Conservation (phyloP, 1,284 basidiomycete genomes). For the Cerioporus squamosus region DNA sequence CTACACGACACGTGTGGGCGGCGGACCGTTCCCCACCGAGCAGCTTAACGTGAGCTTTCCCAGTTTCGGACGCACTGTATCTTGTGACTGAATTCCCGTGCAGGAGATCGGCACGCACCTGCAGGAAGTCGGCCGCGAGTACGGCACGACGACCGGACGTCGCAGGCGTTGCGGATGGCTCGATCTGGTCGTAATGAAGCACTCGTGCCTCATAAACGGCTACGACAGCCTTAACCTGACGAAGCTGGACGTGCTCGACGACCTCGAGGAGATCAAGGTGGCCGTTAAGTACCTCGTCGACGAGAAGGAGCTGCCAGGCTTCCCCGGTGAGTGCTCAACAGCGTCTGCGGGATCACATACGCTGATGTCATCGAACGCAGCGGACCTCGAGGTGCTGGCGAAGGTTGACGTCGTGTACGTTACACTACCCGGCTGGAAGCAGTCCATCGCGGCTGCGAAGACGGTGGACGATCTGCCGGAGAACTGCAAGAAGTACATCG, state of each 20-base stretch:
- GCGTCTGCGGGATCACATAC: neutral
- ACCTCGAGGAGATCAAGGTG: conserved; percentile 88
- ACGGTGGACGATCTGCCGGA: conserved; percentile 84
- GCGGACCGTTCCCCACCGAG: conserved; percentile 97
- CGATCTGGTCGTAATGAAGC: conserved; percentile 92
- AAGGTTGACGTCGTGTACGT: conserved; percentile 89
- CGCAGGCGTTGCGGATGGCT: conserved; percentile 96
- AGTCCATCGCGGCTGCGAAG: conserved; percentile 70
- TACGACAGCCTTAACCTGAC: conserved; percentile 95
- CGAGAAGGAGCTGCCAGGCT: conserved; percentile 80
- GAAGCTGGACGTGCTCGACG: conserved; percentile 93
- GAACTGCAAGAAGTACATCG: conserved; percentile 87
- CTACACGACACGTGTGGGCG: conserved; percentile 97
- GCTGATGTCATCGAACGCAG: conserved; percentile 43
- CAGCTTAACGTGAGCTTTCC: conserved; percentile 79
- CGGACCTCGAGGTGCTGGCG: conserved; percentile 84
- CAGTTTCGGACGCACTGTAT: neutral
- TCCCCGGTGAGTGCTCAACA: conserved; percentile 74
- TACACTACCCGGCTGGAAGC: conserved; percentile 93
- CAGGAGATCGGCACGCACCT: conserved; percentile 86
- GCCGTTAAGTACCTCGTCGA: conserved; percentile 83
- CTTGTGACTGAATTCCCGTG: neutral
- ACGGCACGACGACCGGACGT: conserved; percentile 91
- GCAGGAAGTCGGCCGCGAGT: conserved; percentile 94
- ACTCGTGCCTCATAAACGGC: conserved; percentile 95